Percentiles rank a stretch among this genome's conserved stretches.
Conservation (phyloP, 257 asterid species). For the Cinchona pubescens region DNA sequence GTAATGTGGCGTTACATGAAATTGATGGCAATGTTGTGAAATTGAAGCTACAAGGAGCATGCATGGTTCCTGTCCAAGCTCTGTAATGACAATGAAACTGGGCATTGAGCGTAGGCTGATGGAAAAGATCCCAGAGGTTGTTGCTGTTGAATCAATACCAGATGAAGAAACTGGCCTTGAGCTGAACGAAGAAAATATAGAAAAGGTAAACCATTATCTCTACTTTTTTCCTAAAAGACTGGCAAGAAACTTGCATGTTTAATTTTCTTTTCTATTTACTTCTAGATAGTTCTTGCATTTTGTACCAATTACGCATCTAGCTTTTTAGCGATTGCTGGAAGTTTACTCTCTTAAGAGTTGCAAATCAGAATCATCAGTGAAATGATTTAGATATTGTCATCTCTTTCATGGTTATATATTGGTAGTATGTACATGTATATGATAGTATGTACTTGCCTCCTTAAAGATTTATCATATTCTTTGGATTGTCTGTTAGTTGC, state of each 20-base stretch:
- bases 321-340: not conserved
- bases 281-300: not conserved
- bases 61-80: slow-evolving; percentile 98
- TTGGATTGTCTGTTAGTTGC: not conserved
- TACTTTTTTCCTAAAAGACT: slow-evolving; percentile 2
- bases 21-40: slow-evolving; percentile 90
- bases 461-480: not conserved
- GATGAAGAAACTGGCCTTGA: slow-evolving; percentile 98
- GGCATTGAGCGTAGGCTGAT: slow-evolving; percentile 90
- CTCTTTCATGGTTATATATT: not conserved
- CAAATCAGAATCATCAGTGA: not conserved
- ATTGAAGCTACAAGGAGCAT: slow-evolving; percentile 91
- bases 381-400: not conserved
- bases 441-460: not conserved
- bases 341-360: not conserved
- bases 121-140: slow-evolving; percentile 93
- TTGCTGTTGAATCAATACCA: slow-evolving; percentile 85
- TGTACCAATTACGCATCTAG: too few relatives aligned
- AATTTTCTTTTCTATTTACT: not conserved
- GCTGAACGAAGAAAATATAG: slow-evolving; percentile 88
- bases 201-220: slow-evolving; percentile 54
- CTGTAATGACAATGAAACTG: slow-evolving; percentile 81
- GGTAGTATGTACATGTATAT: not conserved
- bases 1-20: slow-evolving; percentile 89
- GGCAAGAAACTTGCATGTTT: not conserved